A percentile compares a stretch with the other conserved stretches of the same genome.
These are phyloP conservation scores for Talaromyces sp. DNA, from an alignment of 2,329 filamentous ascomycete genomes.

Conservation along the genomic window DNA sequence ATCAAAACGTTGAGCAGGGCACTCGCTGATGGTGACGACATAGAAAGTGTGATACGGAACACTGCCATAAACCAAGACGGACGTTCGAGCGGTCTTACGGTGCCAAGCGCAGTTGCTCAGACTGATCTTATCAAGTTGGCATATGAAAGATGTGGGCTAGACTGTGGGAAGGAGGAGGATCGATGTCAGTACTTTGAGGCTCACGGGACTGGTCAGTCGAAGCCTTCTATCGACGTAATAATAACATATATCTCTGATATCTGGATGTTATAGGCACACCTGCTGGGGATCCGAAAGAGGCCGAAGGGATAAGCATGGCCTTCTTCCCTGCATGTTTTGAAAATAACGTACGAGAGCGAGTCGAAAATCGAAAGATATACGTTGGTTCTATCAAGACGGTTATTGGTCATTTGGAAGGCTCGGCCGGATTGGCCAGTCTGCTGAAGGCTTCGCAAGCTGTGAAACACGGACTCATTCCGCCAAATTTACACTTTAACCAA, in stretches of 20 bases:
- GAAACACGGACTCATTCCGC: conserved; percentile 28
- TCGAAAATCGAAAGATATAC: background rate
- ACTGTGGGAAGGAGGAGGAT: conserved; percentile 25
- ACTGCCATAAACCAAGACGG: conserved; percentile 36
- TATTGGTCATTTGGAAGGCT: conserved; percentile 31
- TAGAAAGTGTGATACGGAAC: conserved; percentile 37
- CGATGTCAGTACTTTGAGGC: conserved; percentile 42
- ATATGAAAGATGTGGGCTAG: conserved; percentile 37
- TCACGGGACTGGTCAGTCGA: conserved; percentile 39
- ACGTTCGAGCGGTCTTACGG: conserved; percentile 30
- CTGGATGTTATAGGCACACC: conserved; percentile 16
- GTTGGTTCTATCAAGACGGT: conserved; percentile 31
- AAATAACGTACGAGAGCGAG: background rate
- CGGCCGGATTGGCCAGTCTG: conserved; percentile 23
- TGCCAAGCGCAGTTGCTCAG: conserved; percentile 36
- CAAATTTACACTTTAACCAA: conserved; percentile 24
- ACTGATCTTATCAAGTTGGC: conserved; percentile 35
- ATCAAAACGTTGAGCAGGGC: conserved; percentile 50
- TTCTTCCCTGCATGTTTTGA: too few species aligned
- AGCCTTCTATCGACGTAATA: background rate
- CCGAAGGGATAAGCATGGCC: conserved; percentile 22
- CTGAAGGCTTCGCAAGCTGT: conserved; percentile 31
- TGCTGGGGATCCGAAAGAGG: conserved; percentile 30
- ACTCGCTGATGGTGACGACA: conserved; percentile 42
- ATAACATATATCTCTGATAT: background rate